These are phyloP conservation scores for Malus fusca DNA, from an alignment of 306 rosid genomes.

Conservation along the genomic window DNA sequence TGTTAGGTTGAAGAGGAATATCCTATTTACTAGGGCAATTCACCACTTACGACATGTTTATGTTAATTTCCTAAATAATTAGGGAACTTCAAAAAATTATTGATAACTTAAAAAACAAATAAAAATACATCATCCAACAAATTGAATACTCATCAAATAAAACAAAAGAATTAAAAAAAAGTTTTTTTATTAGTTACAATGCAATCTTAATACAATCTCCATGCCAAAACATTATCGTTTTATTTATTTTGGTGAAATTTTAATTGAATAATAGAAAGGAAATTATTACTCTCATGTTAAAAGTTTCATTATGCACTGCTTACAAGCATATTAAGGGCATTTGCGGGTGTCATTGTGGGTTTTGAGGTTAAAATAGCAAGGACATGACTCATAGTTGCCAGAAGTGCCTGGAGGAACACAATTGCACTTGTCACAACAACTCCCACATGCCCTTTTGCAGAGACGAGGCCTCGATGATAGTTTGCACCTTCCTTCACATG, in stretches of 20 bases:
- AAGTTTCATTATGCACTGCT: no score
- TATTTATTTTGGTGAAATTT: not conserved
- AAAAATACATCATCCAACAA: not conserved
- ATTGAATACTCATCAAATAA: not conserved
- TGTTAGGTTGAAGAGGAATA: no score
- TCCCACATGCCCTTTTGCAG: conserved; percentile 27
- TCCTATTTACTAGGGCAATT: no score
- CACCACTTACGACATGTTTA: no score
- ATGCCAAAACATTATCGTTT: not conserved
- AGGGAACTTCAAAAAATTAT: no score
- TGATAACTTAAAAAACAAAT: not conserved
- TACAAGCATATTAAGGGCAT: conserved; percentile 7
- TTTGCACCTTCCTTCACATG: conserved; percentile 12
- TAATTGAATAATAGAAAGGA: no score
- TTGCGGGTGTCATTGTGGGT: conserved; percentile 15
- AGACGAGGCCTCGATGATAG: conserved; percentile 7
- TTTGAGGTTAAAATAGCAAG: conserved; percentile 24
- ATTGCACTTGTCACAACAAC: conserved; percentile 16
- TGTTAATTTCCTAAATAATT: no score
- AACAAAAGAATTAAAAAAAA: not conserved
- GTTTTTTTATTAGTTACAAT: not conserved
- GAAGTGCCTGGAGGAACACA: conserved; percentile 28
- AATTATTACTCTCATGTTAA: no score
- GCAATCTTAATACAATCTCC: not conserved
- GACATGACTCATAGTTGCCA: conserved; percentile 22